These are phyloP conservation scores for Pyrrhoderma noxium DNA, from an alignment of 1,284 basidiomycete genomes.

Conservation along the genomic window DNA sequence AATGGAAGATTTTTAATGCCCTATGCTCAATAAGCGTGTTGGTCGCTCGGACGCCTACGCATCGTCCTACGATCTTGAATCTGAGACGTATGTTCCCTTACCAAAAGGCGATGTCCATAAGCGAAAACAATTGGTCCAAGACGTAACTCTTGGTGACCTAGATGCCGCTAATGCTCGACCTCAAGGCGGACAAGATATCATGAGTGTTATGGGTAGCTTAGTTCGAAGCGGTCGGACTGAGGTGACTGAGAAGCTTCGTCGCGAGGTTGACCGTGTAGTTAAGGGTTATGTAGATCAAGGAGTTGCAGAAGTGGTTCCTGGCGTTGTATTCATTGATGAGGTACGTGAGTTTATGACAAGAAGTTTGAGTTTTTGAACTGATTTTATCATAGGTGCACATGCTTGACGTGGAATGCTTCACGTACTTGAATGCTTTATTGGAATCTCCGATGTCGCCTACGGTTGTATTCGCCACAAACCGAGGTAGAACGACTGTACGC, in stretches of 20 bases:
- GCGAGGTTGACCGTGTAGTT: conserved; percentile 98
- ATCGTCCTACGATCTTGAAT: conserved; percentile 97
- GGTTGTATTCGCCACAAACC: conserved; percentile 94
- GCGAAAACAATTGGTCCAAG: conserved; percentile 94
- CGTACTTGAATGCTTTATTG: conserved; percentile 92
- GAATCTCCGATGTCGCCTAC: conserved; percentile 97
- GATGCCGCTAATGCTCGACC: conserved; percentile 97
- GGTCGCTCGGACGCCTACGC: conserved; percentile 97
- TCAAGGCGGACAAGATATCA: conserved; percentile 94
- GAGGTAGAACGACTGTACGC: conserved; percentile 86
- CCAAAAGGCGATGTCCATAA: conserved; percentile 99
- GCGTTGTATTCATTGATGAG: conserved; percentile 98
- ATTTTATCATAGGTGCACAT: conserved; percentile 76
- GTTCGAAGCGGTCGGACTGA: conserved; percentile 94
- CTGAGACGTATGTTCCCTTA: conserved; percentile 95
- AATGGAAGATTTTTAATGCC: background rate
- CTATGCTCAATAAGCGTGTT: conserved; percentile 55
- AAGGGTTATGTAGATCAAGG: conserved; percentile 97
- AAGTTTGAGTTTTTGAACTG: background rate
- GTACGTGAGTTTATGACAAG: conserved; percentile 36
- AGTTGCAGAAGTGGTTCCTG: conserved; percentile 95
- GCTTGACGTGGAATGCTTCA: conserved; percentile 99
- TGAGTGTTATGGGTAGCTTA: conserved; percentile 97
- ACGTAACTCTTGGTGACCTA: conserved; percentile 93
- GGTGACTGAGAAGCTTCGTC: conserved; percentile 92